Evolutionary conservation across 768 basidiomycete species (phyloP).

Genomic region (Collybia sp.): DNA sequence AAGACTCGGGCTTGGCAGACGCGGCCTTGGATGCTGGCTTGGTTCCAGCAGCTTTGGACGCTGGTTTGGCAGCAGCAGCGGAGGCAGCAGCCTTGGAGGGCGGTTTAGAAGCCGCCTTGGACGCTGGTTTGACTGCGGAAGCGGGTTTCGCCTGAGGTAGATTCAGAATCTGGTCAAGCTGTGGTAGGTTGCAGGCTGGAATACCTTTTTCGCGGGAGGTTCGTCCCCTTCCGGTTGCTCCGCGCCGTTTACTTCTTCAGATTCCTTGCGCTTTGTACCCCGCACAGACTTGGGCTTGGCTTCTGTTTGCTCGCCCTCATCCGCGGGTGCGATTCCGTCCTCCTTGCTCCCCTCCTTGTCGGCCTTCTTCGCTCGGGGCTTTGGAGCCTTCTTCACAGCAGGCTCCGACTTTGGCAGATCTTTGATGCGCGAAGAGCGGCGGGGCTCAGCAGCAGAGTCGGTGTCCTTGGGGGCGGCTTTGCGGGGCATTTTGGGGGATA

Average conservation of each 20-base stretch:
- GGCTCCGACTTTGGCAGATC: constrained; percentile 56
- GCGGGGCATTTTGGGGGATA: constrained; percentile 51
- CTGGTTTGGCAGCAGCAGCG: constrained; percentile 26
- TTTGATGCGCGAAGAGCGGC: constrained; percentile 75
- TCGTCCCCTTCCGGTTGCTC: constrained; percentile 20
- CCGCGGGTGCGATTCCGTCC: constrained; percentile 21
- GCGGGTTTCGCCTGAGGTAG: constrained; percentile 23
- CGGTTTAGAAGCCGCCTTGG: constrained; percentile 31
- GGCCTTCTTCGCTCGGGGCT: constrained; percentile 56
- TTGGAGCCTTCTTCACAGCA: constrained; percentile 55
- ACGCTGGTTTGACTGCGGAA: constrained; percentile 28
- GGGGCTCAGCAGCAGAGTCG: constrained; percentile 43
- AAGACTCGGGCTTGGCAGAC: constrained; percentile 20
- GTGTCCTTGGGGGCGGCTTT: constrained; percentile 48
- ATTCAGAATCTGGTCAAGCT: constrained; percentile 18
- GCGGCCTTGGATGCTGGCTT: constrained; percentile 37
- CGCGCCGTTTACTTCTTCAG: constrained; percentile 34
- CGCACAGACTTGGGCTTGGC: constrained; percentile 51
- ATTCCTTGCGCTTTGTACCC: constrained; percentile 40
- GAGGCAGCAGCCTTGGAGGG: constrained; percentile 32
- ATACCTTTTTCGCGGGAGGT: constrained; percentile 70
- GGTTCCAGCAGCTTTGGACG: constrained; percentile 36
- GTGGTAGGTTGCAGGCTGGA: constrained; percentile 5
- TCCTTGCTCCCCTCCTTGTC: constrained; percentile 34
- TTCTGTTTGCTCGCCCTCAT: constrained; percentile 34